phyloP scores from a whole-genome alignment of 73 alveolate genomes.

The Tetrahymena elliotti region DNA sequence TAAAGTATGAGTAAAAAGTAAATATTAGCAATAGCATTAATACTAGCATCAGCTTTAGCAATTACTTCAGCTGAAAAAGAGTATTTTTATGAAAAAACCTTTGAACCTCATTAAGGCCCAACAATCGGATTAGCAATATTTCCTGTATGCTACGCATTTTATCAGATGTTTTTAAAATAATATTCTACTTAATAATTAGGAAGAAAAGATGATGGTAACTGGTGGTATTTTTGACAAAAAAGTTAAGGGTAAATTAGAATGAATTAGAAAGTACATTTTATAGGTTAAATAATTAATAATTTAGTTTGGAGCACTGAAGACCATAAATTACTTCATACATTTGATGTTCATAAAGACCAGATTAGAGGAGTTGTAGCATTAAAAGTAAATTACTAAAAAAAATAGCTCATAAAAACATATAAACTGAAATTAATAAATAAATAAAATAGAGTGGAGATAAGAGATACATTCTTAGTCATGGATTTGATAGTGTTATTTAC shows the following conservation, averaged over 20 bases:
- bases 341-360: neutral
- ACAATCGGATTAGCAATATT: neutral
- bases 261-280: too few relatives aligned
- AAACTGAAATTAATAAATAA: neutral
- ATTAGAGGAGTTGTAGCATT: neutral
- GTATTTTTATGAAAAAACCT: neutral
- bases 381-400: neutral
- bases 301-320: neutral
- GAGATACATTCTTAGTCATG: neutral
- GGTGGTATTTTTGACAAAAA: neutral
- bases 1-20: too few relatives aligned
- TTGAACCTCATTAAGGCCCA: neutral
- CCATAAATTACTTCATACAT: neutral
- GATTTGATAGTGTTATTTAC: neutral
- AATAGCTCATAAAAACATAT: too few relatives aligned
- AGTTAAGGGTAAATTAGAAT: neutral
- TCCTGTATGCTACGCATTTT: neutral
- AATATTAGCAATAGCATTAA: neutral
- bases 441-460: neutral
- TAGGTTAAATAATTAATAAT: neutral
- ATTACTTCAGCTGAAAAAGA: neutral
- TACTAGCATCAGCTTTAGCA: neutral
- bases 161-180: neutral
- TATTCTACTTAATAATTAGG: neutral
- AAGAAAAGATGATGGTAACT: neutral